Conservation (phyloP, 805 yeast species). For the Scheffersomyces coipomensis region DNA sequence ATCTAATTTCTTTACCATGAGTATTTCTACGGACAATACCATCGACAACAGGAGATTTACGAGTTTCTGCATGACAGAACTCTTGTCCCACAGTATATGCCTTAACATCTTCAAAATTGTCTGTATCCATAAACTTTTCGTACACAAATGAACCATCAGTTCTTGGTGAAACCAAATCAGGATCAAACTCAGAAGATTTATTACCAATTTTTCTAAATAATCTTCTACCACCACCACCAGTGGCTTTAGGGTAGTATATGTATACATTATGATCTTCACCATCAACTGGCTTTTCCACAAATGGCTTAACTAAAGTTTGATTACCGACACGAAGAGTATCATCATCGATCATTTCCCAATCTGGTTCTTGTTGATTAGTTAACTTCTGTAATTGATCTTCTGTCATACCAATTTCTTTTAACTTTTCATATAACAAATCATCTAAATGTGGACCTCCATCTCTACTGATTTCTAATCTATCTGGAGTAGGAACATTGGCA, state of each 20-base stretch:
- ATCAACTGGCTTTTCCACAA: conserved; percentile 97
- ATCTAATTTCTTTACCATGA: conserved; percentile 94
- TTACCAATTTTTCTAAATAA: conserved; percentile 95
- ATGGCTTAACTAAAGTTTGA: conserved; percentile 74
- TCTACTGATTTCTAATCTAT: conserved; percentile 81
- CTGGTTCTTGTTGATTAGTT: conserved; percentile 71
- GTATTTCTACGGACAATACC: conserved; percentile 97
- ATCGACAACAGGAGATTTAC: conserved; percentile 99
- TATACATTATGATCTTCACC: conserved; percentile 98
- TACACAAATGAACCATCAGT: conserved; percentile 89
- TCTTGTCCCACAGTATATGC: conserved; percentile 93
- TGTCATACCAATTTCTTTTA: conserved; percentile 44
- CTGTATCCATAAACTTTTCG: conserved; percentile 96
- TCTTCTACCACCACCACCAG: conserved; percentile 97
- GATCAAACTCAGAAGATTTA: conserved; percentile 94
- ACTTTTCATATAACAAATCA: conserved; percentile 42
- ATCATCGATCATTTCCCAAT: conserved; percentile 80
- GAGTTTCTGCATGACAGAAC: conserved; percentile 96
- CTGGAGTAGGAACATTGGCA: conserved; percentile 86
- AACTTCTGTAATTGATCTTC: conserved; percentile 52
- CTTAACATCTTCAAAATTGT: conserved; percentile 96
- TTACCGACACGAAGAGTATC: conserved; percentile 80
- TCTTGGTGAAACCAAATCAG: conserved; percentile 68
- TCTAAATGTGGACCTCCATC: conserved; percentile 95
- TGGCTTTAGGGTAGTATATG: conserved; percentile 81